These are phyloP conservation scores for Acacia pycnantha DNA, from an alignment of 331 rosid species.

Conservation along the genomic window DNA sequence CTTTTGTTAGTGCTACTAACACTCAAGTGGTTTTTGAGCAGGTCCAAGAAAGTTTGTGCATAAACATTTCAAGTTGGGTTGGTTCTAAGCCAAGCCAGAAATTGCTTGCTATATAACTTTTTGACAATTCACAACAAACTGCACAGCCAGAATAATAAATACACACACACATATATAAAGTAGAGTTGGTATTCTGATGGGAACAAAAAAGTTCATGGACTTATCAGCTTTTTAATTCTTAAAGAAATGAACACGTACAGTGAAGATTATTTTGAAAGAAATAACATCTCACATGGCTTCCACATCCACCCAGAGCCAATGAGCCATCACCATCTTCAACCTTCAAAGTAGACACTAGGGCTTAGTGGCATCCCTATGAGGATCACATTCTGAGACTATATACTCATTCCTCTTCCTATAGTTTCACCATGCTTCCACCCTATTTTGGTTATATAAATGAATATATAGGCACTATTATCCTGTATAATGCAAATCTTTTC, in stretches of 20 bases:
- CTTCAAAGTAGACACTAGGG: conserved; percentile 37
- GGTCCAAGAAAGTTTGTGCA: not conserved
- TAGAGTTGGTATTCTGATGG: conserved; percentile 20
- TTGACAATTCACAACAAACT: conserved; percentile 11
- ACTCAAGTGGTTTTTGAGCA: conserved; percentile 19
- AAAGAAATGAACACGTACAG: conserved; percentile 27
- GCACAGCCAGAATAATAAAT: not conserved
- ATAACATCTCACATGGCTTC: conserved; percentile 49
- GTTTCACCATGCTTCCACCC: conserved; percentile 23
- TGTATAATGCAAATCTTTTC: not conserved
- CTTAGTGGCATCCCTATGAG: conserved; percentile 10
- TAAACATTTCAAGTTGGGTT: not conserved
- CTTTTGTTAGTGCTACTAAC: conserved; percentile 23
- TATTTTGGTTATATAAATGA: not conserved
- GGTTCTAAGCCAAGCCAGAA: not conserved
- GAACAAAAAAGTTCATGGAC: conserved; percentile 18
- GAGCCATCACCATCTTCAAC: conserved; percentile 49
- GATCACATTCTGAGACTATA: conserved; percentile 2
- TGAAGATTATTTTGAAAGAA: not conserved
- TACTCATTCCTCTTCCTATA: conserved; percentile 21
- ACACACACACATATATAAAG: not conserved
- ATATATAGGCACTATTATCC: not conserved
- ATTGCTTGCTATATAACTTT: conserved; percentile 14
- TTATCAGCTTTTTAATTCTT: conserved; percentile 31
- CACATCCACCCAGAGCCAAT: conserved; percentile 18